Evolutionary conservation across 2,329 filamentous ascomycete genomes (phyloP).

Genomic region (Trichothecium roseum): DNA sequence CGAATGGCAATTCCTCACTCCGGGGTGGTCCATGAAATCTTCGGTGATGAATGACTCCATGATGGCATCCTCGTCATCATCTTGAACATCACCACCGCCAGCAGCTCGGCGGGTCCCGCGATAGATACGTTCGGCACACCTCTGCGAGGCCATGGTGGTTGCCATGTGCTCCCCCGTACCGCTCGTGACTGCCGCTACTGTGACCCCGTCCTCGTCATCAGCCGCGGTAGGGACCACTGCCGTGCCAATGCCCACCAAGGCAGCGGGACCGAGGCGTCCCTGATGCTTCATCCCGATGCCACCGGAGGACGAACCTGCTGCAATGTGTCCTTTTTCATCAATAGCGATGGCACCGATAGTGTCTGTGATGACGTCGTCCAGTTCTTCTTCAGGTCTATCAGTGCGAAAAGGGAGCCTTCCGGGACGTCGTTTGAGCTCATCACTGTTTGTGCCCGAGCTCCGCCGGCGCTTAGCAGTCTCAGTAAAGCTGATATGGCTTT

Average conservation of each 20-base stretch:
- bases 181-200: constrained; percentile 78
- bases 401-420: no score
- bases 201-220: constrained; percentile 56
- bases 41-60: constrained; percentile 67
- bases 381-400: no score
- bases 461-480: no score
- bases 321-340: constrained; percentile 76
- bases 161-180: constrained; percentile 98
- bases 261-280: constrained; percentile 84
- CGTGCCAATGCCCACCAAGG: constrained; percentile 83
- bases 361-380: constrained; percentile 66
- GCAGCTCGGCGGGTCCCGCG: constrained; percentile 50
- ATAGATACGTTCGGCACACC: constrained; percentile 79
- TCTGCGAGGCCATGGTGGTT: constrained; percentile 81
- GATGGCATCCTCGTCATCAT: constrained; percentile 66
- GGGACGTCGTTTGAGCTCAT: no score
- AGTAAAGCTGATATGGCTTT: no score
- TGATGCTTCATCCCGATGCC: constrained; percentile 98
- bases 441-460: no score
- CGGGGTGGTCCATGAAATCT: constrained; percentile 92
- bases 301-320: constrained; percentile 89
- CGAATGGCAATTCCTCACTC: constrained; percentile 69
- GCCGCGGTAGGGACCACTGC: constrained; percentile 72
- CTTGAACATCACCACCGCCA: constrained; percentile 51
- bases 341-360: constrained; percentile 95